These are phyloP conservation scores for Leccinum arenicola DNA, from an alignment of 768 basidiomycete species.

Conservation along the genomic window DNA sequence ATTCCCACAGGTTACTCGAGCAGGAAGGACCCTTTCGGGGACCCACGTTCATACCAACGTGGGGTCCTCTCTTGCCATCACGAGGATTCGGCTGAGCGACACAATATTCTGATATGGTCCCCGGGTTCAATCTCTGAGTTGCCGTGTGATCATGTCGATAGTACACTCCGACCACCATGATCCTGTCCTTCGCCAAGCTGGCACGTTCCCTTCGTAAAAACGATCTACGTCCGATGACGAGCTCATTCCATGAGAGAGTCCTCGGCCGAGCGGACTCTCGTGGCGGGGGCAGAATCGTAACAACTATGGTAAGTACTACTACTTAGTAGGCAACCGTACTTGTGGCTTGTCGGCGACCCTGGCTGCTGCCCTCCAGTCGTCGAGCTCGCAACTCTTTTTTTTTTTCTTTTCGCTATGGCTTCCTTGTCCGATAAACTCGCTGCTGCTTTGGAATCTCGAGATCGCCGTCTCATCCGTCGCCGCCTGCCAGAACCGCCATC, in stretches of 20 bases:
- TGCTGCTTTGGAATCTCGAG: conserved; percentile 60
- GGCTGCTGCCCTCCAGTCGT: neutral
- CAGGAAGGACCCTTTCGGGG: too few species aligned
- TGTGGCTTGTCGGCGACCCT: neutral
- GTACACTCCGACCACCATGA: neutral
- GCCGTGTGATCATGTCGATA: neutral
- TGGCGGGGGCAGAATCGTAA: neutral
- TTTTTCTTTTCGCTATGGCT: conserved; percentile 17
- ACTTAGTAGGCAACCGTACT: neutral
- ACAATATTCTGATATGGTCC: too few species aligned
- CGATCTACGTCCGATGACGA: conserved; percentile 12
- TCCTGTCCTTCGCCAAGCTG: neutral
- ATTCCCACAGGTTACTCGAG: too few species aligned
- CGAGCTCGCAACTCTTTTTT: neutral
- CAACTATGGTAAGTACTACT: neutral
- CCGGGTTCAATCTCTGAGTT: too few species aligned
- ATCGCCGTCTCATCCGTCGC: conserved; percentile 65
- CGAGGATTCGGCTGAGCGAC: too few species aligned
- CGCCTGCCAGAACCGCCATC: conserved; percentile 57
- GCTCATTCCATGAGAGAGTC: conserved; percentile 5
- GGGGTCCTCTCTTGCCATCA: too few species aligned
- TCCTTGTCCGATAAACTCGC: conserved; percentile 40
- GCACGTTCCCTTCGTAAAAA: neutral
- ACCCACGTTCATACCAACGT: too few species aligned
- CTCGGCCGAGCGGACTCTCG: neutral